These are phyloP conservation scores for Alternaria metachromatica DNA, from an alignment of 2,329 filamentous ascomycete genomes.

Conservation along the genomic window DNA sequence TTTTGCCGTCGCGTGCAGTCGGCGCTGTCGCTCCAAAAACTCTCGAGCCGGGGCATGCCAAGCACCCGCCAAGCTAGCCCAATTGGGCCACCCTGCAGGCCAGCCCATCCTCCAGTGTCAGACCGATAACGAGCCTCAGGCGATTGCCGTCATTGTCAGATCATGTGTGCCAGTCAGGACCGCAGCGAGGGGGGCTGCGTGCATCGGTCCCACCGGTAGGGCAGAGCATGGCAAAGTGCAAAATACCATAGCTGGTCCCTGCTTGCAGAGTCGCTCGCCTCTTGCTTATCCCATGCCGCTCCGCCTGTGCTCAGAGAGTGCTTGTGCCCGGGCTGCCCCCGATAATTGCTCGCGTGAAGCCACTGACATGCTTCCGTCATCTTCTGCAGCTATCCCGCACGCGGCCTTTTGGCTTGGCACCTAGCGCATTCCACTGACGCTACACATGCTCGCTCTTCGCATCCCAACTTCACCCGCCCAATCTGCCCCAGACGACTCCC, in stretches of 20 bases:
- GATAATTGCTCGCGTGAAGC: constrained; percentile 6
- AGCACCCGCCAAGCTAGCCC: background rate
- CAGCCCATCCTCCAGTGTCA: background rate
- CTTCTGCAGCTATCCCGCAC: constrained; percentile 16
- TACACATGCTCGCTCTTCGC: constrained; percentile 16
- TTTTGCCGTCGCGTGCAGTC: constrained; percentile 25
- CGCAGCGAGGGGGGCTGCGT: constrained; percentile 3
- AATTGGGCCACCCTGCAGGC: background rate
- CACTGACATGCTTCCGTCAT: constrained; percentile 15
- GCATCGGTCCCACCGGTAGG: constrained; percentile 13
- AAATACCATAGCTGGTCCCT: constrained; percentile 13
- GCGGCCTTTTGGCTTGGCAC: constrained; percentile 18
- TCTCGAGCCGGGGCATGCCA: constrained; percentile 8
- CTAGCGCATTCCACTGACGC: constrained; percentile 17
- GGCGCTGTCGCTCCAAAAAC: constrained; percentile 4
- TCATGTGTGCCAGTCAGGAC: background rate
- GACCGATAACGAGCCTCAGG: background rate
- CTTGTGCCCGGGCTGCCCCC: constrained; percentile 3
- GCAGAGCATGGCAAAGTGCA: constrained; percentile 11
- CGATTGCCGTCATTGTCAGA: constrained; percentile 3
- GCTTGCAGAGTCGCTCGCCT: background rate
- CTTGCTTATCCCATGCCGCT: constrained; percentile 1
- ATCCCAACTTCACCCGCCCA: constrained; percentile 8
- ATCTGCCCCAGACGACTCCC: background rate
- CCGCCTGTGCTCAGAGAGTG: constrained; percentile 1